Percentiles rank a stretch among this genome's conserved stretches.
These are phyloP conservation scores for Solanum etuberosum DNA, from an alignment of 257 asterid genomes.

Conservation along the genomic window DNA sequence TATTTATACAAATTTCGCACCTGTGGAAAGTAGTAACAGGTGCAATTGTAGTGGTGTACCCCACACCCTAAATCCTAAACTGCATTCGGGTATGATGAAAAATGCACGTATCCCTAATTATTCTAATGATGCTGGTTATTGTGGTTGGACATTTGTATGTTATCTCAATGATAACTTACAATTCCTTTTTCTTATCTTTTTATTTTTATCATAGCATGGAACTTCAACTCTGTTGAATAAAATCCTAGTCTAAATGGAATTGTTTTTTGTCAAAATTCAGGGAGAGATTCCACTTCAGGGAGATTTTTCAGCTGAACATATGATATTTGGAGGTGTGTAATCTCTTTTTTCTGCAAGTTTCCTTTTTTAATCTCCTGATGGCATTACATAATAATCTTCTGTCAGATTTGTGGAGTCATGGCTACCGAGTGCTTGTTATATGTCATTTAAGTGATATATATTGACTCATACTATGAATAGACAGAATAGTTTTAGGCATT, in stretches of 20 bases:
- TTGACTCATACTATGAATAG: not conserved
- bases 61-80: not conserved
- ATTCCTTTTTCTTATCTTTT: not conserved
- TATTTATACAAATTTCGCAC: not conserved
- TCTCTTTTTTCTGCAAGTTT: not conserved
- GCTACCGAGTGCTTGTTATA: not conserved
- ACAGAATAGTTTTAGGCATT: not conserved
- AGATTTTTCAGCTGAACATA: constrained; percentile 96
- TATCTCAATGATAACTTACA: not conserved
- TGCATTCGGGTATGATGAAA: not conserved
- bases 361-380: not conserved
- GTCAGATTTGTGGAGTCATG: not conserved
- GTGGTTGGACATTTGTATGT: not conserved
- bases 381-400: not conserved
- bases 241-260: not conserved
- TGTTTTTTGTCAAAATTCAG: constrained; percentile 25
- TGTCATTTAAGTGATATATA: not conserved
- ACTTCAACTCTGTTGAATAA: not conserved
- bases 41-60: not conserved
- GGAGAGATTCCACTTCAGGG: constrained; percentile 98
- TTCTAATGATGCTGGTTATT: not conserved
- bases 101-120: not conserved
- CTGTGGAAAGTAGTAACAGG: not conserved
- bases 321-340: constrained; percentile 89
- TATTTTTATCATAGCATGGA: not conserved